Percentiles rank a stretch among this genome's conserved stretches.
phyloP scores from a whole-genome alignment of 2,329 filamentous ascomycete species.

The Fusarium haematococcum region DNA sequence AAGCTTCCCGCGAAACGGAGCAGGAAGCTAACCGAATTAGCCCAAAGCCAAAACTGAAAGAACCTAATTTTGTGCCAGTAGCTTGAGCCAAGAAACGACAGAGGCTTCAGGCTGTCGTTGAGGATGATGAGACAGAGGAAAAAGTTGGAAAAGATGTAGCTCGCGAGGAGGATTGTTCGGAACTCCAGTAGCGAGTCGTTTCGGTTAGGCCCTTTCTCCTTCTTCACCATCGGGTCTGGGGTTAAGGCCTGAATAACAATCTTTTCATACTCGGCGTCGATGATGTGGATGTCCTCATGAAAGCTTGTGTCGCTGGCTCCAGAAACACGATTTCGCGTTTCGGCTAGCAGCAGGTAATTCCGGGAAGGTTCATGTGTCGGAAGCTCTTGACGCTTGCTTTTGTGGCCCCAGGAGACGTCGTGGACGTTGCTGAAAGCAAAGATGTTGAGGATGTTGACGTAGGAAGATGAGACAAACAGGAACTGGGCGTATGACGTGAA shows the following conservation, averaged over 20 bases:
- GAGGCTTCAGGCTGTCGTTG: not conserved
- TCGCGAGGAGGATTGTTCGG: slow-evolving; percentile 1
- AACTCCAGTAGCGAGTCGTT: slow-evolving; percentile 11
- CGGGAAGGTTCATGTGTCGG: not conserved
- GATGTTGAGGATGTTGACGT: slow-evolving; percentile 12
- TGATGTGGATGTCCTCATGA: not conserved
- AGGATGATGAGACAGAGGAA: slow-evolving; percentile 4
- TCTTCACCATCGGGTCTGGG: not conserved
- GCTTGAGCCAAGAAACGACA: not conserved
- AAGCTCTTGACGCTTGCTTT: not conserved
- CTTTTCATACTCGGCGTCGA: not conserved
- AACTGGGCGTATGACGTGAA: slow-evolving; percentile 3
- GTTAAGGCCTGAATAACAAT: not conserved
- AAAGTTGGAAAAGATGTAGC: slow-evolving; percentile 11
- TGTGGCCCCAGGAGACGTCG: slow-evolving; percentile 7
- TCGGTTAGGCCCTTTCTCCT: not conserved
- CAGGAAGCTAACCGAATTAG: not conserved
- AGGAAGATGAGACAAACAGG: not conserved
- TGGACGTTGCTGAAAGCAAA: slow-evolving; percentile 14
- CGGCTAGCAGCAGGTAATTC: not conserved
- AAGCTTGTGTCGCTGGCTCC: not conserved
- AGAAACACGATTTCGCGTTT: not conserved
- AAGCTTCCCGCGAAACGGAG: not conserved
- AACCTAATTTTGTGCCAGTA: slow-evolving; percentile 14
- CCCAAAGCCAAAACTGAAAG: slow-evolving; percentile 5